Base-by-base conservation (phyloP, 2,329 filamentous ascomycete species). In the Penicillium decumbens region DNA sequence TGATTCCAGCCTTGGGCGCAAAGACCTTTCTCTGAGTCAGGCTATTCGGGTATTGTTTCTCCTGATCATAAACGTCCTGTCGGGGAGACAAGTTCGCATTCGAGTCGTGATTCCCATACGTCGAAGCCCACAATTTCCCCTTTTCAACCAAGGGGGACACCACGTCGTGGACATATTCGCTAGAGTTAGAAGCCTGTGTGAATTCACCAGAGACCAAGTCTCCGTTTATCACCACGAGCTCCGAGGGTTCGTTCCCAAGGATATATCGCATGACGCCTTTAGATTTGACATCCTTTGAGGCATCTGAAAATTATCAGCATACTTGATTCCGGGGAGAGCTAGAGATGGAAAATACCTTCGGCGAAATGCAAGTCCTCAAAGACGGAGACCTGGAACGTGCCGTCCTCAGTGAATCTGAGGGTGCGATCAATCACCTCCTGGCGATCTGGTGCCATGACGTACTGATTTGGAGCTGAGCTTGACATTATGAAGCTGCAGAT, bases 361-460 rank as follows among this genome's bases (percentile, higher is more conserved):
- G 84, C 86, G 62, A 85, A 86, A 63, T 89, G 85, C 6, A 89
- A 67, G 57, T 89, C 86, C 25, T 81, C 78, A 53, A 89, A 86
- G 10, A 89, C 76, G 1, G 81, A 66, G 28, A 80, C 72, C 18
- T 77, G 72, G 43, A 80, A 77, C 4, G 58, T 63, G 4, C 63
- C 64, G 43, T 65, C 45, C n/a, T 51, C 38, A 0, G 52, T 57
- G 25, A 66, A 65, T 9, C 29, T 28, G 8, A 49, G 47, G 3
- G 27, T 44, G 12, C 3, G 41, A 3, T 41, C 35, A 13, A 18
- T 29, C 23, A 39, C 24, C 38, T 40, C 33, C 33, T 37, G 33
- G 33, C 33, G 33, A 37, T 37, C 33, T 6, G 33, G 33, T 5
- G 33, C 33, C 33, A 37, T 37, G 18, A 37, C 33, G 33, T 37